Evolutionary conservation across 2,329 filamentous ascomycete species (phyloP), one percentile per base, ranked within the genome.

Genomic region (Aspergillus phoenicis): DNA sequence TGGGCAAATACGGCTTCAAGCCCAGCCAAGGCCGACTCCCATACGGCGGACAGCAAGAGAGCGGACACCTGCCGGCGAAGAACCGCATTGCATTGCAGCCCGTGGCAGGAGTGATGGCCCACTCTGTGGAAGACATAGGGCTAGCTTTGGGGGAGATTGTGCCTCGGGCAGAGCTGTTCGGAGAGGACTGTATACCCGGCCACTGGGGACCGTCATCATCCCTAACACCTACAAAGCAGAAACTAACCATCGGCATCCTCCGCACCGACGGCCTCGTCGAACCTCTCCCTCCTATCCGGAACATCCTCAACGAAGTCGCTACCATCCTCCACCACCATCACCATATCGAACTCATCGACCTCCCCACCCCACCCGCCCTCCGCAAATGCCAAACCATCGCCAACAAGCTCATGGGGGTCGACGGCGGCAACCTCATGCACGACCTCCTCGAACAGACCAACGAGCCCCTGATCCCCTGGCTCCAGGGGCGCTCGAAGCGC

Each of bases 401-500:
- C 39, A 86, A 86, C 60, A 80, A 80, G 15, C 75, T 89, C 55
- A 85, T 89, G 73, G 81, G 81, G 24, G 75, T 86, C 10, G 85
- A 89, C 67, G 87, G 86, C 11, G 81, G 77, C 1, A 81, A 82
- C 8, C 68, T 71, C 49, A 85, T 87, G 78, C 82, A 87, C 57
- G 81, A 87, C 68, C 75, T 85, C 5, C 75, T 89, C 24, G 83
- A 85, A 56, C 71, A 77, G 10, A 85, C 80, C 3, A 77, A 76
- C 5, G 87, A 89, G 64, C 84, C 85, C 0, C 73, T 88, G 1
- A 87, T 83, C 11, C 84, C 84, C 1, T 89, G 86, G 85, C 78
- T 88, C n/a, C 73, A 77, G 38, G 78, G 77, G 2, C 78, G 85
- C 4, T 73, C 86, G 43, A 79, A 77, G 39, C 80, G 84, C 8